Base-by-base conservation (phyloP, 768 basidiomycete species). In the Psilocybe subaeruginosa region DNA sequence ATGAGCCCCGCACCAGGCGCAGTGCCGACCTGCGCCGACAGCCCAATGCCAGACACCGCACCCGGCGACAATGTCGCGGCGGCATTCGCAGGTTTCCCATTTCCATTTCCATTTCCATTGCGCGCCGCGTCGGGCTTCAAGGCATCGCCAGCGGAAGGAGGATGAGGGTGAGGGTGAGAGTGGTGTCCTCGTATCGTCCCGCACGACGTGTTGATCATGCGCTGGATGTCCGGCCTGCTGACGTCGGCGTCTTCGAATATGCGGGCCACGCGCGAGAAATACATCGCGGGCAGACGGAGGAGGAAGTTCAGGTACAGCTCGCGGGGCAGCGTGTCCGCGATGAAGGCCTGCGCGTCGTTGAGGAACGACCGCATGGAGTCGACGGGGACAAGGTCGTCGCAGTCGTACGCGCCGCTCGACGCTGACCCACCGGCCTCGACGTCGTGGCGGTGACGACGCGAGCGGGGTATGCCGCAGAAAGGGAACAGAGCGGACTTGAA, bases 241-340 rank as follows among this genome's bases (percentile, higher is more conserved):
- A 93, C 82, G 56, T 93, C 87, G 2, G 91, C 91, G 59, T 91
- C 90, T 65, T 89, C 83, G 64, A 92, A 92, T 29, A 93, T 83
- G 51, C 85, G 81, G 2, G 89, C 84, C 23, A 93, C 92, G 2
- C 92, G 86, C 2, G 87, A 83, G 72, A 92, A 93, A 68, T 93
- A 93, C 67, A 92, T 77, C 0, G 88, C 83, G 1, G 92, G 92
- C n/a, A 93, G 80, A 14, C 86, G 82, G 16, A 93, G 79, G 7
- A 93, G 82, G 45, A 78, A 56, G 65, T 79, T 74, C 46, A 81
- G 75, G 61, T 81, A 81, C 4, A 80, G n/a, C 48, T 80, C 70
- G 14, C 80, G 71, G 11, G 78, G 80, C 5, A 83, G 68, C 11
- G 75, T 77, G 61, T 82, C 79, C 5, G 70, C 64, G 14, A 79